Conservation (phyloP, 495 filamentous ascomycete genomes). For the Xylaria scruposa region DNA sequence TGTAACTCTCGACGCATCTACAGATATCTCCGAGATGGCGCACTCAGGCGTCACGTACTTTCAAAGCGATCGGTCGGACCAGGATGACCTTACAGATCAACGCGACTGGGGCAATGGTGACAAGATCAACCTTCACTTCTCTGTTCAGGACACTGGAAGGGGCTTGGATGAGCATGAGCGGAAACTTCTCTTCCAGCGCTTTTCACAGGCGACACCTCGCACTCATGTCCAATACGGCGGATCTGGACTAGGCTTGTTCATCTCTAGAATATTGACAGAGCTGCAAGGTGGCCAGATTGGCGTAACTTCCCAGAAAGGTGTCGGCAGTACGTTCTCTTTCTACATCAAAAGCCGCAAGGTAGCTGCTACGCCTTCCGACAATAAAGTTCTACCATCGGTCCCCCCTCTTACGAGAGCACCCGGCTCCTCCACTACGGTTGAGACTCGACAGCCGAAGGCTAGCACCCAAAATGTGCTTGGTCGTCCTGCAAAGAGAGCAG, state of each 20-base stretch:
- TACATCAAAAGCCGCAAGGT: constrained; percentile 62
- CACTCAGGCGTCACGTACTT: constrained; percentile 56
- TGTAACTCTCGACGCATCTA: constrained; percentile 73
- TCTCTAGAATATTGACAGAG: constrained; percentile 77
- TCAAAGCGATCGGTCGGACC: constrained; percentile 57
- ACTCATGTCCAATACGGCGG: constrained; percentile 85
- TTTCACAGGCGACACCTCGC: constrained; percentile 76
- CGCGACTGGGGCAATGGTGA: constrained; percentile 74
- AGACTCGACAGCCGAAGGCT: constrained; percentile 35
- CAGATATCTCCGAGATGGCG: constrained; percentile 53
- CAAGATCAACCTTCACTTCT: constrained; percentile 72
- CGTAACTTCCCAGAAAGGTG: constrained; percentile 70
- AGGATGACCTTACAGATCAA: constrained; percentile 58
- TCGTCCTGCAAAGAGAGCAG: constrained; percentile 20
- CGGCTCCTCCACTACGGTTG: constrained; percentile 36
- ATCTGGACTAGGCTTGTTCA: constrained; percentile 83
- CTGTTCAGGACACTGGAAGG: constrained; percentile 79
- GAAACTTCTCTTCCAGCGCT: constrained; percentile 78
- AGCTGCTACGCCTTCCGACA: constrained; percentile 26
- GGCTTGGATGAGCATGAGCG: constrained; percentile 77
- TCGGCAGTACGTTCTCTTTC: constrained; percentile 86
- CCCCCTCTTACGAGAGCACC: constrained; percentile 41
- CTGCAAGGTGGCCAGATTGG: constrained; percentile 86
- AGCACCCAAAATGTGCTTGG: constrained; percentile 11
- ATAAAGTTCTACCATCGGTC: constrained; percentile 28